Percentiles rank a stretch among this genome's conserved stretches.
Evolutionary conservation across 441 rosid genomes (phyloP).

Genomic region (Arabidopsis hybrid): DNA sequence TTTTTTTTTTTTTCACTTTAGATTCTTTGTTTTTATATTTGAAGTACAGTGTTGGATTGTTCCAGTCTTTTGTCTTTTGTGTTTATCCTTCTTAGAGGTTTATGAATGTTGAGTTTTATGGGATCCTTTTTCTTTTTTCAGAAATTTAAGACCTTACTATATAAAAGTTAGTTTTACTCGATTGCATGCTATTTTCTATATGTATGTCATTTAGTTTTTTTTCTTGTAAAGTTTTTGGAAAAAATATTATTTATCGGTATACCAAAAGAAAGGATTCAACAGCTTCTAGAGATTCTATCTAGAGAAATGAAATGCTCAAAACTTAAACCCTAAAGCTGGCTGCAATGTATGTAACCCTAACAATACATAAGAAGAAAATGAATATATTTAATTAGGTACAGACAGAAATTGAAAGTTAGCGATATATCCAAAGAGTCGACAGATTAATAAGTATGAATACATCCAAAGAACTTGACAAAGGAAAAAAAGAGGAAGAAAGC

Average conservation of each 20-base stretch:
- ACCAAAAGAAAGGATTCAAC: too few relatives aligned
- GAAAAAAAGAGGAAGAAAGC: constrained; percentile 7
- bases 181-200: too few relatives aligned
- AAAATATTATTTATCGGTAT: too few relatives aligned
- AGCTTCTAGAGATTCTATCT: too few relatives aligned
- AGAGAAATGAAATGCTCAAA: background rate
- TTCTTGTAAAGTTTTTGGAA: too few relatives aligned
- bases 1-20: background rate
- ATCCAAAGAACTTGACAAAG: constrained; percentile 14
- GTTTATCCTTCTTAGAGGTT: constrained; percentile 4
- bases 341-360: constrained; percentile 10
- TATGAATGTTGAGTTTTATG: constrained; percentile 21
- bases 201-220: too few relatives aligned
- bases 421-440: constrained; percentile 25
- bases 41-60: constrained; percentile 29
- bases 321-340: background rate
- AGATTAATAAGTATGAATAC: constrained; percentile 19
- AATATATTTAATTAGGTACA: background rate
- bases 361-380: background rate
- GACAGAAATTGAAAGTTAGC: background rate
- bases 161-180: too few relatives aligned
- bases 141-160: background rate
- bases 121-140: background rate
- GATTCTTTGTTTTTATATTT: background rate
- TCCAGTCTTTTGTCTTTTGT: constrained; percentile 9